These are phyloP conservation scores for Chionographis japonica DNA, from an alignment of 106 monocot species.

Conservation along the genomic window DNA sequence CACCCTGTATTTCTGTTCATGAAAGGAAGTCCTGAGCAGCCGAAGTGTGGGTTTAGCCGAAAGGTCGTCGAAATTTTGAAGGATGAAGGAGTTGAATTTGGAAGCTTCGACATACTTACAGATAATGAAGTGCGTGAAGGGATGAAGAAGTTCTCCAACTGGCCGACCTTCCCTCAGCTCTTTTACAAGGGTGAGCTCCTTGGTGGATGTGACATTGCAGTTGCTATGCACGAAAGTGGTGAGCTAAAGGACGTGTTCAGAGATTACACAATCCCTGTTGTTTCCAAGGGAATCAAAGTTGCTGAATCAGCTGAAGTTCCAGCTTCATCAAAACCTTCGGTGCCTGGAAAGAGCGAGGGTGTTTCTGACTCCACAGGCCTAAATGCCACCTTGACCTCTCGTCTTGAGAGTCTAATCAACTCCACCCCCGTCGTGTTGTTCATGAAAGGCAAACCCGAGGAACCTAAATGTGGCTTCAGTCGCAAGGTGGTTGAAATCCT, in stretches of 20 bases:
- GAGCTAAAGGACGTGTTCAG: conserved; percentile 66
- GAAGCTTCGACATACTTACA: conserved; percentile 84
- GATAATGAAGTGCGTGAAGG: conserved; percentile 84
- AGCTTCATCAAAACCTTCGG: conserved; percentile 1
- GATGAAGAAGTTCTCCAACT: conserved; percentile 79
- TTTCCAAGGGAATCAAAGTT: conserved; percentile 7
- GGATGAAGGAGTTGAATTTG: conserved; percentile 70
- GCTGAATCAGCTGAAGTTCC: conserved; percentile 7
- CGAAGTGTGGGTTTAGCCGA: conserved; percentile 73
- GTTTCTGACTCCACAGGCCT: conserved; percentile 38
- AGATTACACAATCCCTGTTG: conserved; percentile 40
- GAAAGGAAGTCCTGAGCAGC: conserved; percentile 91
- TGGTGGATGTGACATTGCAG: conserved; percentile 81
- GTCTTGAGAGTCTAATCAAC: conserved; percentile 53
- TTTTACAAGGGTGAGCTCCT: conserved; percentile 86
- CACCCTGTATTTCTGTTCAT: conserved; percentile 76
- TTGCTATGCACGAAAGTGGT: conserved; percentile 86
- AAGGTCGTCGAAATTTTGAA: conserved; percentile 78
- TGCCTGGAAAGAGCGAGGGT: conserved; percentile 16
- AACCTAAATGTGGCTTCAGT: conserved; percentile 81
- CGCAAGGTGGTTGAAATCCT: conserved; percentile 71
- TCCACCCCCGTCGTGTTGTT: conserved; percentile 71
- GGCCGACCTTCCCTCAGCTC: conserved; percentile 94
- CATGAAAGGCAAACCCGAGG: conserved; percentile 78
- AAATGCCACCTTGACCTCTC: conserved; percentile 37